Base-by-base conservation (phyloP, 306 rosid genomes). In the Begonia masoniana region DNA sequence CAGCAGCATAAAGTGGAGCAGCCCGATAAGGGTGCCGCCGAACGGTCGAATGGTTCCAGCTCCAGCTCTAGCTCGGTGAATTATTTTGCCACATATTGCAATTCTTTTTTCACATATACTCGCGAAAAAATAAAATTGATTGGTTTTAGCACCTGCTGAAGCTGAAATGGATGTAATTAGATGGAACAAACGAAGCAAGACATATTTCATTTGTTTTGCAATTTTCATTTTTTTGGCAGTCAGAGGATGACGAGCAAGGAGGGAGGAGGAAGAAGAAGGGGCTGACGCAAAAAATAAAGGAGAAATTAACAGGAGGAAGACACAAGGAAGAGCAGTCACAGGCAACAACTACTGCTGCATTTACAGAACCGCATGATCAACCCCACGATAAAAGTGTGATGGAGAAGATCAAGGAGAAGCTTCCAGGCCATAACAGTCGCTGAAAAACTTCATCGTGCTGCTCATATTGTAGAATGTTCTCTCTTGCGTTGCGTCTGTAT, bases 391-490 rank as follows among this genome's bases (percentile, higher is more conserved):
- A 70, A 60, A 63, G 83, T 9, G 41, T 85, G 16, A 55, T 80
- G 64, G 87, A 85, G 39, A 88, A 78, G 84, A 79, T 88, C 72
- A 85, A 64, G 68, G 87, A 82, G 15, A 88, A 80, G 65, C 67
- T 88, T 51, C 89, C 94, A 12, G 95, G 95, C 19, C 93, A 82
- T 41, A 83, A 74, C 59, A 23, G 0, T 51, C 56, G 49, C 60
- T 54, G 35, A 10, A 13, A 5, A 50, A 17, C 54, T 17, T 58
- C 39, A 26, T 58, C 12, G 15, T 19, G 54, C 41, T 19, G 7
- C 7, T 43, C 14, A 12, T 43, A 13, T 43, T 26, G 12, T 53
- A 2, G 13, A 36, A 39, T 55, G 17, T 41, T 31, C 2, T 15
- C 3, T 10, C 10, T 21, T 12, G 2, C 10, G 26, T 3, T 52